phyloP scores from a whole-genome alignment of 2,329 filamentous ascomycete genomes.

The Hypoxylon sp. region DNA sequence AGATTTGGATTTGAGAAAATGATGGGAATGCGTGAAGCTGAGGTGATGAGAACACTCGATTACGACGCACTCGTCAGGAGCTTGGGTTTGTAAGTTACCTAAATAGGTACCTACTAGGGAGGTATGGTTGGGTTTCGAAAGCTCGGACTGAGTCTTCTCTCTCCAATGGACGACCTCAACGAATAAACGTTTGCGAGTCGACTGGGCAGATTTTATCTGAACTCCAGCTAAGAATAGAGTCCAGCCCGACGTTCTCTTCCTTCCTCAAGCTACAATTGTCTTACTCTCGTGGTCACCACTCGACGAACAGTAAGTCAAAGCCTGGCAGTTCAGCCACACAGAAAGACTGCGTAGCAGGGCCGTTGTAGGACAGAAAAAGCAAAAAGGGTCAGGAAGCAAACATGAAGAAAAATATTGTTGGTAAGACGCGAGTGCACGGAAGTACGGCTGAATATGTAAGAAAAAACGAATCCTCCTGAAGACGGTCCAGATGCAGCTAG shows the following conservation, averaged over 20 bases:
- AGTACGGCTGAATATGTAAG: slow-evolving; percentile 41
- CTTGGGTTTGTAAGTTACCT: slow-evolving; percentile 32
- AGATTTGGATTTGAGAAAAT: not conserved
- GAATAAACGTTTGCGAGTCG: slow-evolving; percentile 12
- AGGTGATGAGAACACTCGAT: not conserved
- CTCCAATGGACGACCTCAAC: not conserved
- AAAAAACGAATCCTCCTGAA: slow-evolving; percentile 38
- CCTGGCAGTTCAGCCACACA: slow-evolving; percentile 16
- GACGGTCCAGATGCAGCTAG: slow-evolving; percentile 38
- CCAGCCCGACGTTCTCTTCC: not conserved
- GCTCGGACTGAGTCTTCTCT: slow-evolving; percentile 7
- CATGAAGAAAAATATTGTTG: slow-evolving; percentile 4
- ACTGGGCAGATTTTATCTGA: not conserved
- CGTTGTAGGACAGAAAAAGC: slow-evolving; percentile 3
- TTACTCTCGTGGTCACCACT: slow-evolving; percentile 2
- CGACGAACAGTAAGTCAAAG: slow-evolving; percentile 15
- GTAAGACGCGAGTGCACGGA: slow-evolving; percentile 13
- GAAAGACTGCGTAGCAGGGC: slow-evolving; percentile 3
- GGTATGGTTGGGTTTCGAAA: not conserved
- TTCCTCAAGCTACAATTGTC: slow-evolving; percentile 12
- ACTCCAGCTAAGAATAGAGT: slow-evolving; percentile 1
- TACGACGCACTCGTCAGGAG: slow-evolving; percentile 3
- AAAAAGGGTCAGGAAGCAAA: slow-evolving; percentile 15
- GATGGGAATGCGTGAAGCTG: not conserved
- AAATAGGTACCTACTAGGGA: not conserved